Base-by-base conservation (phyloP, 2,329 filamentous ascomycete species). In the Microsporum canis region DNA sequence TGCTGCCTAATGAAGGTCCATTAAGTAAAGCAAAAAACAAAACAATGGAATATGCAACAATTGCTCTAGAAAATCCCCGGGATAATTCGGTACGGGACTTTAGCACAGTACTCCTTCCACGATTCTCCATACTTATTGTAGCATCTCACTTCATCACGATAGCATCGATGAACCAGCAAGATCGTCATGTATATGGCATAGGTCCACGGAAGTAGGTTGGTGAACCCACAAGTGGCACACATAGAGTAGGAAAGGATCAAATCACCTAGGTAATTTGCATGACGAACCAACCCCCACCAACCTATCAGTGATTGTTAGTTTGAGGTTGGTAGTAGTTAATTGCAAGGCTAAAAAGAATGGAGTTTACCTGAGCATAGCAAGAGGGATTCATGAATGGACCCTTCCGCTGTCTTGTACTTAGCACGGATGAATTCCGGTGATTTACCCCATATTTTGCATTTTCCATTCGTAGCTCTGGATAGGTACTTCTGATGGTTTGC, bases 401-500 rank as follows among this genome's bases (percentile, higher is more conserved):
- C 77, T 58, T 79, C 75, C 0, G 71, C 69, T 0, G 78, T 80
- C 33, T 63, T 71, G 65, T 77, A 80, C 1, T 66, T 66, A 2
- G 75, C 73, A 6, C 63, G 65, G 3, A 80, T 70, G 58, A 73
- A 72, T 47, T 73, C 65, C 0, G 77, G 75, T 0, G 71, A 68
- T 29, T 72, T 68, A 1, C 77, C 77, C 78, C 78, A 80, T 14
- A 80, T 71, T 5, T 65, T 67, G 62, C 75, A 78, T 3, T 71
- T 65, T 36, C 77, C 77, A 3, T 71, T 68, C 0, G 72, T 74
- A 6, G 71, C 68, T 31, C 78, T 73, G 3, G 75, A 72, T 0
- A 70, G 63, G 63, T 79, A 75, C 53, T 79, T 79, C 62, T 79
- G 77, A 62, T 75, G 63, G 63, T 80, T 79, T 10, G 76, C 76